Base-by-base conservation (phyloP, 345 rosid genomes). In the Leavenworthia alabamica region DNA sequence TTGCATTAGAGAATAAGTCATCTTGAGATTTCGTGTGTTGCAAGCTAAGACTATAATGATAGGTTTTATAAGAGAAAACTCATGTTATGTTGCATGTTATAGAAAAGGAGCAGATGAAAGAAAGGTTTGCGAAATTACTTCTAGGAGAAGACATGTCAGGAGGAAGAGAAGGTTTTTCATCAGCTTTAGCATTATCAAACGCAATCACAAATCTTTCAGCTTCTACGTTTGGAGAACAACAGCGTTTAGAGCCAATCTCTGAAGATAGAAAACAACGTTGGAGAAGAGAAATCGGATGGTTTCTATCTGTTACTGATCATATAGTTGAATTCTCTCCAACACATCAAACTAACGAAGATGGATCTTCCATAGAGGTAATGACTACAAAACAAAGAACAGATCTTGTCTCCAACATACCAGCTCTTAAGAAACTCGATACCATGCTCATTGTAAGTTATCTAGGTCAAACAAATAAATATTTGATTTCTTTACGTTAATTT, bases 131-230 rank as follows among this genome's bases (percentile, higher is more conserved):
- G 6, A 86, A 83, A 75, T 39, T 86, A 67, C 84, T 86, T 32
- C 47, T 83, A 56, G 93, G 93, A n/a, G 89, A 83, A 72, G 93
- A 86, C 56, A 86, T 86, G 87, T 83, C 89, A 37, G 87, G 93
- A 10, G 87, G 89, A 60, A 85, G 89, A 4, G 76, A 81, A 69
- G 93, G 93, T 17, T 85, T 86, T 46, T 80, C 89, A 1, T 86
- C 93, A 10, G 93, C 93, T 41, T 67, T 86, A 47, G 93, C 93
- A 19, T 55, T 86, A 59, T 86, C 93, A 33, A 78, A 78, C 61
- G 79, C 82, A 47, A 62, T 78, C 47, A 75, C 82, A 56, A 72
- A 78, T 49, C 82, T 78, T 56, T 70, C 82, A 72, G 79, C 75
- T 45, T 75, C 82, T 57, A 75, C 70, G 26, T 78, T 78, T 62